Evolutionary conservation across 139 green algal genomes (phyloP), one percentile per base, ranked within the genome.

Genomic region (Pseudopediastrum boryanum): DNA sequence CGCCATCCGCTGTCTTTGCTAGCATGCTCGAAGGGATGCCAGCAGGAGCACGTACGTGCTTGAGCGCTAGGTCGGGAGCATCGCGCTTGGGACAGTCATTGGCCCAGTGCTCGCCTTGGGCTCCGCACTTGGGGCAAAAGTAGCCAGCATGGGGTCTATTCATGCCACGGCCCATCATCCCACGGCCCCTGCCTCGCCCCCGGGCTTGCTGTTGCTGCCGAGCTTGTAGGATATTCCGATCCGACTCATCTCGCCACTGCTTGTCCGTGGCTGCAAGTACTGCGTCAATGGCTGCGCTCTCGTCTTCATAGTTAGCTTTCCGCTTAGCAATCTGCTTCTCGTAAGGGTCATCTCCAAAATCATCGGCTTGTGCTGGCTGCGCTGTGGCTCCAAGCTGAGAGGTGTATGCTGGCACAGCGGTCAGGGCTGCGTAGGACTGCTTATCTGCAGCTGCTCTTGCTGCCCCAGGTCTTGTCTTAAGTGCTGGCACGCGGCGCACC

Each of bases 1-100:
- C 84, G 33, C 90, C 89, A 31, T 92, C 86, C 13, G 70, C 69
- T 4, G 64, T 89, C 39, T 54, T 41, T 16, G 78, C 84, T 52
- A 94, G 71, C 25, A 84, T 56, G 0, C 76, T 88, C 71, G 93
- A 83, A 33, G 90, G 90, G 58, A 94, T 94, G 77, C 90, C 90
- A 38, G 86, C 75, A 13, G 90, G 90, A 27, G 73, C 75, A 12
- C 87, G 82, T 29, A 94, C 84, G 23, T 84, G 65, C 29, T 65
- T 64, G 50, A 82, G 50, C 8, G 75, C 65, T 1, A 31, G 68
- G 33, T 48, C 38, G 10, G 76, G 76, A 41, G 68, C 69, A 38
- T 83, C 85, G 27, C 84, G 64, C 1, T 90, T 94, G n/a, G 93
- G 92, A 82, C 93, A 97, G 74, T 95, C 85, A 41, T 85, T 75